Conservation (phyloP, 192 early-diverging fungal genomes). For the Piromyces sp. region DNA sequence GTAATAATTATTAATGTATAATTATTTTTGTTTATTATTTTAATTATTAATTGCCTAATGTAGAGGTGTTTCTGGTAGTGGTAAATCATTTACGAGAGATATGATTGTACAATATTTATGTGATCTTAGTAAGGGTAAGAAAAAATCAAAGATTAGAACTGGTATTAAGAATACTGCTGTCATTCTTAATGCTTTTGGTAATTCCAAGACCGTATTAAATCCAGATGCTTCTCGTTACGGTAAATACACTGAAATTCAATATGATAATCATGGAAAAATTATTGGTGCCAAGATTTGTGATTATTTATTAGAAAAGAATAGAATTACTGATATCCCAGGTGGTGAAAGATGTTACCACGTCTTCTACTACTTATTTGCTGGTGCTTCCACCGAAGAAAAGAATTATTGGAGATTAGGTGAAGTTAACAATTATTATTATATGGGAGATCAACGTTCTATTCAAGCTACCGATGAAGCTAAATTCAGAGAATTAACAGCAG, state of each 20-base stretch:
- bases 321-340: conserved; percentile 26
- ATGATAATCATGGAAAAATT: conserved; percentile 73
- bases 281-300: conserved; percentile 61
- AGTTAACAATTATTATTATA: not conserved
- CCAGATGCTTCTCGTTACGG: conserved; percentile 71
- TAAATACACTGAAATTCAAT: conserved; percentile 75
- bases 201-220: conserved; percentile 57
- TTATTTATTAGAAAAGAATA: conserved; percentile 71
- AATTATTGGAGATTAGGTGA: conserved; percentile 47
- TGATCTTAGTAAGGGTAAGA: not conserved
- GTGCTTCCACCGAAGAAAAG: conserved; percentile 62
- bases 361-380: conserved; percentile 85
- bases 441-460: not conserved
- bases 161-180: not conserved
- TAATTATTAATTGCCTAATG: not conserved
- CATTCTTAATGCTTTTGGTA: conserved; percentile 75
- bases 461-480: not conserved
- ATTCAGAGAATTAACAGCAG: conserved; percentile 38
- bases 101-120: not conserved
- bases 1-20: no score
- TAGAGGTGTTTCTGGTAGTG: not conserved
- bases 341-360: conserved; percentile 77
- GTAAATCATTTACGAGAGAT: not conserved
- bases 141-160: not conserved
- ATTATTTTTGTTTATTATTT: no score